These are phyloP conservation scores for Scorias spongiosa DNA, from an alignment of 2,329 filamentous ascomycete genomes.

Conservation along the genomic window DNA sequence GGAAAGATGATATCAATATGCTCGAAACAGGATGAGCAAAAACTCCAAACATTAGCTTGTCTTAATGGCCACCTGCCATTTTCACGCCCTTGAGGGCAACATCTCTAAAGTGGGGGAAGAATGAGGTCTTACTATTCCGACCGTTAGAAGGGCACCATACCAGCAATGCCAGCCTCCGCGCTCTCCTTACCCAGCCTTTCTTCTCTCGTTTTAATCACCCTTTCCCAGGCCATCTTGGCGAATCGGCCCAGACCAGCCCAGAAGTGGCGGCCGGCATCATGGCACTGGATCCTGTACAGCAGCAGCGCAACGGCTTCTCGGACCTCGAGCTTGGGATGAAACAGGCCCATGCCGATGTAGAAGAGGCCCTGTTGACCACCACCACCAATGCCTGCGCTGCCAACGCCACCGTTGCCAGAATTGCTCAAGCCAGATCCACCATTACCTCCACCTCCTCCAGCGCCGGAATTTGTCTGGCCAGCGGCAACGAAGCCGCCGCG, in stretches of 20 bases:
- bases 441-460: neutral
- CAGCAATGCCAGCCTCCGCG: neutral
- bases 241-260: slow-evolving; percentile 79
- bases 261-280: slow-evolving; percentile 87
- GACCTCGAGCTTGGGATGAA: slow-evolving; percentile 75
- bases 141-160: neutral
- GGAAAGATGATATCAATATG: no score
- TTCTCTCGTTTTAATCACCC: slow-evolving; percentile 53
- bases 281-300: slow-evolving; percentile 65
- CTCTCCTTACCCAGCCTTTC: slow-evolving; percentile 5
- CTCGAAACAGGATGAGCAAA: no score
- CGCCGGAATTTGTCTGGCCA: neutral
- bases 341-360: slow-evolving; percentile 77
- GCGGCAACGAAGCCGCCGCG: slow-evolving; percentile 7
- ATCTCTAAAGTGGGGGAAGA: no score
- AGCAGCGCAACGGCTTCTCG: slow-evolving; percentile 63
- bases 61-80: no score
- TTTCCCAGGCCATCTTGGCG: slow-evolving; percentile 69
- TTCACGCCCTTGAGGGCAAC: no score
- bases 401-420: neutral
- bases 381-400: slow-evolving; percentile 8
- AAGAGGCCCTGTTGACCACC: slow-evolving; percentile 83
- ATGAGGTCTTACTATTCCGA: no score
- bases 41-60: no score
- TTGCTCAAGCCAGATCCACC: neutral